Evolutionary conservation across 2,329 filamentous ascomycete genomes (phyloP).

Genomic region (Neonectria faginata): DNA sequence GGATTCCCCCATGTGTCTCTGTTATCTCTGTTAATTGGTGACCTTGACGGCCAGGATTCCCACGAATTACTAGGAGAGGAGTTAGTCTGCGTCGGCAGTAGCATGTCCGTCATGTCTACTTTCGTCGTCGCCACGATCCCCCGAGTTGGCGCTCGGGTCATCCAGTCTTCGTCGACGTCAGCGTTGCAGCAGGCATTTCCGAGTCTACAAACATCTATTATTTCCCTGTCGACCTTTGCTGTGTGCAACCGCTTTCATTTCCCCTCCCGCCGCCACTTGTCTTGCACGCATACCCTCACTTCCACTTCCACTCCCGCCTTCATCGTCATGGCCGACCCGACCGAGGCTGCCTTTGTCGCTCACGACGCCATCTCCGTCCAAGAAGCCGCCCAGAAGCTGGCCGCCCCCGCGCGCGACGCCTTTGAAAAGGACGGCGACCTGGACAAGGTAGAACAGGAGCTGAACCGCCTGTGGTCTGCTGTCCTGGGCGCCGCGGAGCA

Average conservation of each 20-base stretch:
- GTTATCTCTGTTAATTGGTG: constrained; percentile 35
- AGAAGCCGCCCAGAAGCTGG: constrained; percentile 30
- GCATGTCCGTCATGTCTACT: too few species aligned
- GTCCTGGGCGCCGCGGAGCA: constrained; percentile 36
- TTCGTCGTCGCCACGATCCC: background rate
- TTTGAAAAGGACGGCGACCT: constrained; percentile 28
- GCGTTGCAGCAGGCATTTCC: background rate
- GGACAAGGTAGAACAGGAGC: constrained; percentile 28
- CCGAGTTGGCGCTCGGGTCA: background rate
- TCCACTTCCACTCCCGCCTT: background rate
- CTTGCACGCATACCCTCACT: too few species aligned
- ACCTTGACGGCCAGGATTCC: background rate
- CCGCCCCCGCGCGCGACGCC: constrained; percentile 21
- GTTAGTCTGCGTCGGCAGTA: background rate
- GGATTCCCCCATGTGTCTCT: constrained; percentile 35
- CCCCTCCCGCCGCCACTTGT: too few species aligned
- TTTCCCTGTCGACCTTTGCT: too few species aligned
- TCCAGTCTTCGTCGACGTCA: background rate
- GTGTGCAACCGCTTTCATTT: background rate
- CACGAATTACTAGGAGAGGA: background rate
- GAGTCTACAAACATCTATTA: background rate
- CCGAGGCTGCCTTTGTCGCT: constrained; percentile 10
- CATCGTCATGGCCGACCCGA: constrained; percentile 31
- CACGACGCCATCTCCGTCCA: constrained; percentile 24
- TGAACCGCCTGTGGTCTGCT: constrained; percentile 30